phyloP scores from a whole-genome alignment of 2,329 filamentous ascomycete species.

The Alternaria dauci region DNA sequence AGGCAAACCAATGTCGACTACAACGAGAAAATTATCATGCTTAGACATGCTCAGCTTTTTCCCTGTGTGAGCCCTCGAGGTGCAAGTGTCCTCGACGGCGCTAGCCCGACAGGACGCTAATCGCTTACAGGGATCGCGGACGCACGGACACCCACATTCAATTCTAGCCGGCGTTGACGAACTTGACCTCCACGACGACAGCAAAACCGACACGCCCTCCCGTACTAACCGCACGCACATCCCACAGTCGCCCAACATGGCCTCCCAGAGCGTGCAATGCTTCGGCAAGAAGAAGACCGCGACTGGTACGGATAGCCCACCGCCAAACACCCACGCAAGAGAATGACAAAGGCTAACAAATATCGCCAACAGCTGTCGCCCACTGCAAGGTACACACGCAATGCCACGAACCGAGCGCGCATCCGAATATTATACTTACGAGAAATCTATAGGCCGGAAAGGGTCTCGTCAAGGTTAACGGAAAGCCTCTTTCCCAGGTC shows the following conservation, averaged over 20 bases:
- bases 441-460: conserved; percentile 67
- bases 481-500: conserved; percentile 90
- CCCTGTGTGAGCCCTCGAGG: not conserved
- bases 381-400: conserved; percentile 80
- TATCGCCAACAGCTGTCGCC: conserved; percentile 73
- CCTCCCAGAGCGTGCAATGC: conserved; percentile 73
- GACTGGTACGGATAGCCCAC: conserved; percentile 50
- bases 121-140: conserved; percentile 19
- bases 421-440: conserved; percentile 39
- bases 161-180: conserved; percentile 19
- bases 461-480: conserved; percentile 98
- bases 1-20: not conserved
- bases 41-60: not conserved
- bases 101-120: conserved; percentile 17
- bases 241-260: conserved; percentile 51
- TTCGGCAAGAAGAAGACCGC: conserved; percentile 86
- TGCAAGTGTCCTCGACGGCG: not conserved
- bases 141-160: conserved; percentile 32
- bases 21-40: not conserved
- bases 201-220: conserved; percentile 37
- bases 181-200: conserved; percentile 36
- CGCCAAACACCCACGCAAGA: conserved; percentile 4
- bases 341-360: conserved; percentile 48
- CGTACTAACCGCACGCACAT: conserved; percentile 42
- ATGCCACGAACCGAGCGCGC: conserved; percentile 31